Conservation (phyloP, 2,329 filamentous ascomycete species). For the Cephalotrichum gorgonifer region DNA sequence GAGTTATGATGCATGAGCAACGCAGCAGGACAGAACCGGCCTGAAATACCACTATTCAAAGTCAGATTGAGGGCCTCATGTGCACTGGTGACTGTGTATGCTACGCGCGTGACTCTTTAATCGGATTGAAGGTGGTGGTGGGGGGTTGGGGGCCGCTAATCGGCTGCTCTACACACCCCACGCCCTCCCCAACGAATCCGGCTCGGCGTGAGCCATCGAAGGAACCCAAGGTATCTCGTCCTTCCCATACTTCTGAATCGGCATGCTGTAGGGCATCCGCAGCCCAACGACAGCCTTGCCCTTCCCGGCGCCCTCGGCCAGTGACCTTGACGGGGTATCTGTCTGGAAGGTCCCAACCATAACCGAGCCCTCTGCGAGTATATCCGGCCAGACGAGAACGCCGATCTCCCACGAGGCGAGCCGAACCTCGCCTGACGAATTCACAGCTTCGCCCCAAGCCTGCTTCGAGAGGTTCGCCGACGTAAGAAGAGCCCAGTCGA, state of each 20-base stretch:
- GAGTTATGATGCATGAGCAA: too few relatives aligned
- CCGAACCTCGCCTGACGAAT: constrained; percentile 48
- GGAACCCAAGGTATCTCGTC: constrained; percentile 71
- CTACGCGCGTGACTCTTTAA: not conserved
- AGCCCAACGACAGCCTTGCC: constrained; percentile 47
- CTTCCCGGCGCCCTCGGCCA: constrained; percentile 11
- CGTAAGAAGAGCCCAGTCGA: constrained; percentile 80
- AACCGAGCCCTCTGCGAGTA: constrained; percentile 33
- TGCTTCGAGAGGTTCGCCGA: constrained; percentile 90
- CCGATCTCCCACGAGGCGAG: constrained; percentile 79
- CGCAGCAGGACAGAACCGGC: too few relatives aligned
- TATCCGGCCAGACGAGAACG: constrained; percentile 68
- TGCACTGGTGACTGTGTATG: too few relatives aligned
- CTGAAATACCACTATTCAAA: too few relatives aligned
- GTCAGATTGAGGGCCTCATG: too few relatives aligned
- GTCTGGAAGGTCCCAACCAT: constrained; percentile 63
- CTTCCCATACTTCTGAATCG: constrained; percentile 53
- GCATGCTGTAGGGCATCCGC: constrained; percentile 74
- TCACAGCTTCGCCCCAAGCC: constrained; percentile 66
- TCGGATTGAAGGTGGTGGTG: not conserved
- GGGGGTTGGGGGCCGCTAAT: not conserved
- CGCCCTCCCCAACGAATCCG: constrained; percentile 45
- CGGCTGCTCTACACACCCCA: constrained; percentile 18
- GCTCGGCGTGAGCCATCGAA: constrained; percentile 44
- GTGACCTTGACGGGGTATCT: constrained; percentile 35